Evolutionary conservation across 257 asterid genomes (phyloP).

Genomic region (Solanum ossicruentum): DNA sequence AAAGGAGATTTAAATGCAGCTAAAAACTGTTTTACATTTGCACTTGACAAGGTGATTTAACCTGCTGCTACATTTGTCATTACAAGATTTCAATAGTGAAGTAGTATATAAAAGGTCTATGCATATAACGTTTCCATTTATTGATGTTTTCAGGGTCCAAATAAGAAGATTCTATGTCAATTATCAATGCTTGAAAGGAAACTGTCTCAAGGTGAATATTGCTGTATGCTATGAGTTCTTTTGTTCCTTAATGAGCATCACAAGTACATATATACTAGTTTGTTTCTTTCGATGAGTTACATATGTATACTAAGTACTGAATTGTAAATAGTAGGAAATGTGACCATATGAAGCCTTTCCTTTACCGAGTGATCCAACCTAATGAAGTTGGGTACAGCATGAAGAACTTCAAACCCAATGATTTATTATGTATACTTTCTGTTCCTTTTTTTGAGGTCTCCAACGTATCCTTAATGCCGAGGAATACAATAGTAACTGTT

Average conservation of each 20-base stretch:
- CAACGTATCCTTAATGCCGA: neutral
- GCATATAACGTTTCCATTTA: neutral
- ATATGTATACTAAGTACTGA: neutral
- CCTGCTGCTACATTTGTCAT: neutral
- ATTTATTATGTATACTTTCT: neutral
- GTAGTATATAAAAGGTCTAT: neutral
- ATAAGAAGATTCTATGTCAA: slow-evolving; percentile 78
- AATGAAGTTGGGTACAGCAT: neutral
- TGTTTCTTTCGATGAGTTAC: neutral
- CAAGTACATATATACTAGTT: neutral
- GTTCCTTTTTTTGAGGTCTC: neutral
- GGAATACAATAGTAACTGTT: neutral
- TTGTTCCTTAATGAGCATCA: neutral
- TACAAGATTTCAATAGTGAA: neutral
- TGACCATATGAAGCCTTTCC: neutral
- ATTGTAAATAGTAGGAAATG: neutral
- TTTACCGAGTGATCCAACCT: neutral
- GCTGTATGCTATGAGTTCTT: neutral
- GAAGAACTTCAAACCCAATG: neutral
- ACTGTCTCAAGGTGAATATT: slow-evolving; percentile 60
- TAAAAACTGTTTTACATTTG: slow-evolving; percentile 73
- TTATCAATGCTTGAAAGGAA: slow-evolving; percentile 91
- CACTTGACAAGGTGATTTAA: slow-evolving; percentile 64
- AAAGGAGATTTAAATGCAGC: slow-evolving; percentile 77
- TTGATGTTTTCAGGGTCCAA: slow-evolving; percentile 47